Evolutionary conservation across 192 early-diverging fungal species (phyloP), one percentile per base, ranked within the genome.

Genomic region (Phycomyces nitens): DNA sequence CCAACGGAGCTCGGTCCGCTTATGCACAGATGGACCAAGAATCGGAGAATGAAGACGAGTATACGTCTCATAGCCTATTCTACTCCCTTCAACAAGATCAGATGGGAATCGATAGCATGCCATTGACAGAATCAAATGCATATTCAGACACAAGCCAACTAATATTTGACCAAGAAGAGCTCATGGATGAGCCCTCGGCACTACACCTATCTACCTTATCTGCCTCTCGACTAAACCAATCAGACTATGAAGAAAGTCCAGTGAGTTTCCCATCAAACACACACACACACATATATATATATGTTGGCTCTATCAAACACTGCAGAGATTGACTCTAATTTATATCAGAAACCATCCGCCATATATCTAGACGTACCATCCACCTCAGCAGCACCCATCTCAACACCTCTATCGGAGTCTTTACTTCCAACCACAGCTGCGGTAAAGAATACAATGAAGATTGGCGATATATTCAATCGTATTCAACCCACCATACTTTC

Each of bases 341-440:
- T 34, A 7, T 34, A 34, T 34, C 58, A 84, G 82, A 77, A 74
- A 56, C 80, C 82, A 0, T 79, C 80, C 26, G 74, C 76, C 15
- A 82, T 84, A 49, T 84, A 84, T 57, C 63, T 80, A 21, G 80
- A 84, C 58, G 65, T 74, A 21, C 76, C 77, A 26, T 42, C 68
- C 22, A 63, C 63, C 75, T 7, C 80, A 68, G 16, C 60, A 64
- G 39, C 64, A 69, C 12, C 43, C 52, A 4, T 58, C 64, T 2
- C 16, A 47, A 11, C 44, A 14, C 44, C 18, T 18, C 66, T 84
- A 10, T 74, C 73, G 6, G 82, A 84, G 53, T 78, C 76, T 24
- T 40, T 84, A 12, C 61, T 84, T 55, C 75, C 73, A 14, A 72
- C 82, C 0, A 58, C 72, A 20, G 61, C 75, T 29, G 56, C 75